Percentiles rank a stretch among this genome's conserved stretches.
These are phyloP conservation scores for Cladophialophora chaetospira DNA, from an alignment of 2,329 filamentous ascomycete species.

Conservation along the genomic window DNA sequence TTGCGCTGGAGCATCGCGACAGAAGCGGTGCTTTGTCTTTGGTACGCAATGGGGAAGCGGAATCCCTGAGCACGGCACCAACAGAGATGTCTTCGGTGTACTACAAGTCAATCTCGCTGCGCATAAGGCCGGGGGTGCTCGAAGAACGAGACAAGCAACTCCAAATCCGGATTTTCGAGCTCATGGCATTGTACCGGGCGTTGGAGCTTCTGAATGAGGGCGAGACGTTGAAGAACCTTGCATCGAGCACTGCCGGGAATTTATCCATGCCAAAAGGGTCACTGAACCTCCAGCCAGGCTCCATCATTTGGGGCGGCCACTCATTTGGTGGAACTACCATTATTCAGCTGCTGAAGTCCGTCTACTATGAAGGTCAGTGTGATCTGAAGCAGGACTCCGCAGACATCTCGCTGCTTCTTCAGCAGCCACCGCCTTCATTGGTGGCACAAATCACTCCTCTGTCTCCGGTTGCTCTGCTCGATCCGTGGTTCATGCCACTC, in stretches of 20 bases:
- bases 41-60: slow-evolving; percentile 54
- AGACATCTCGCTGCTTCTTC: background rate
- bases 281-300: slow-evolving; percentile 70
- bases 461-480: background rate
- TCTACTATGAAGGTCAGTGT: slow-evolving; percentile 64
- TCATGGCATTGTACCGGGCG: slow-evolving; percentile 69
- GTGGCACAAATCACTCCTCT: background rate
- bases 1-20: slow-evolving; percentile 81
- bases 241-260: background rate
- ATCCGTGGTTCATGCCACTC: background rate
- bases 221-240: slow-evolving; percentile 43
- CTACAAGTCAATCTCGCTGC: slow-evolving; percentile 55
- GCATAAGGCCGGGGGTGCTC: slow-evolving; percentile 65
- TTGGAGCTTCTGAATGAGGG: slow-evolving; percentile 67
- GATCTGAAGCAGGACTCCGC: too few species aligned
- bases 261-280: slow-evolving; percentile 52
- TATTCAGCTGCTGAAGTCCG: slow-evolving; percentile 75
- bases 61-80: slow-evolving; percentile 39
- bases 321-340: slow-evolving; percentile 77
- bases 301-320: slow-evolving; percentile 75
- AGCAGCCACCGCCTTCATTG: background rate
- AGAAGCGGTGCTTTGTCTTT: slow-evolving; percentile 73
- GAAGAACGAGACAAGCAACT: slow-evolving; percentile 69
- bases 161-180: slow-evolving; percentile 74
- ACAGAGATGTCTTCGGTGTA: slow-evolving; percentile 43